These are phyloP conservation scores for Ceratobasidium sp. DNA, from an alignment of 1,284 basidiomycete species.

Conservation along the genomic window DNA sequence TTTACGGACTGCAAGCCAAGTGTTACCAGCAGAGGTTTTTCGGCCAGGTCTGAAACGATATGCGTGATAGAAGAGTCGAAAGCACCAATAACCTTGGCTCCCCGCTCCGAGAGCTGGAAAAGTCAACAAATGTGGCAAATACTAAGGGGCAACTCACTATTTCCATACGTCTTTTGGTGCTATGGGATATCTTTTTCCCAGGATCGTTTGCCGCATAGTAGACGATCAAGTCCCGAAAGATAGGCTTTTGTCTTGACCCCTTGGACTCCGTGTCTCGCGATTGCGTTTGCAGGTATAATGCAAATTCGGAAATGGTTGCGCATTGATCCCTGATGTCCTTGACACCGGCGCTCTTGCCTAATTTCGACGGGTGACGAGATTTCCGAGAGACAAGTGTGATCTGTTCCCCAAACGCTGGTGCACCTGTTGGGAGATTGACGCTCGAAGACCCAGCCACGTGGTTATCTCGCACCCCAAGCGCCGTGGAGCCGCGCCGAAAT, in stretches of 20 bases:
- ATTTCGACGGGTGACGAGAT: conserved; percentile 43
- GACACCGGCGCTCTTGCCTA: not conserved
- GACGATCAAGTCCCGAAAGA: conserved; percentile 43
- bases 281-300: conserved; percentile 40
- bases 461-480: conserved; percentile 28
- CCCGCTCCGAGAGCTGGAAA: conserved; percentile 32
- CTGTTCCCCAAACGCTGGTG: conserved; percentile 37
- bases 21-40: conserved; percentile 31
- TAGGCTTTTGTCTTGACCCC: conserved; percentile 32
- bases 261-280: conserved; percentile 40
- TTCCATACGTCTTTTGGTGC: conserved; percentile 45
- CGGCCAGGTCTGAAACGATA: conserved; percentile 43
- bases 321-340: conserved; percentile 40
- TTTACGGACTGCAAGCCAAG: conserved; percentile 34
- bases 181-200: conserved; percentile 43
- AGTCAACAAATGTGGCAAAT: conserved; percentile 4
- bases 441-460: conserved; percentile 40
- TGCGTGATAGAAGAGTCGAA: conserved; percentile 41
- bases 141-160: conserved; percentile 30
- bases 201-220: conserved; percentile 40
- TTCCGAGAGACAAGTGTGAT: conserved; percentile 44
- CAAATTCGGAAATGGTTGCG: conserved; percentile 40
- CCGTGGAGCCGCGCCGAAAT: conserved; percentile 35
- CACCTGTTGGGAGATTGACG: conserved; percentile 15
- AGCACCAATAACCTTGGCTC: conserved; percentile 32